Base-by-base conservation (phyloP, 2,329 filamentous ascomycete genomes). In the Apiospora aurea region DNA sequence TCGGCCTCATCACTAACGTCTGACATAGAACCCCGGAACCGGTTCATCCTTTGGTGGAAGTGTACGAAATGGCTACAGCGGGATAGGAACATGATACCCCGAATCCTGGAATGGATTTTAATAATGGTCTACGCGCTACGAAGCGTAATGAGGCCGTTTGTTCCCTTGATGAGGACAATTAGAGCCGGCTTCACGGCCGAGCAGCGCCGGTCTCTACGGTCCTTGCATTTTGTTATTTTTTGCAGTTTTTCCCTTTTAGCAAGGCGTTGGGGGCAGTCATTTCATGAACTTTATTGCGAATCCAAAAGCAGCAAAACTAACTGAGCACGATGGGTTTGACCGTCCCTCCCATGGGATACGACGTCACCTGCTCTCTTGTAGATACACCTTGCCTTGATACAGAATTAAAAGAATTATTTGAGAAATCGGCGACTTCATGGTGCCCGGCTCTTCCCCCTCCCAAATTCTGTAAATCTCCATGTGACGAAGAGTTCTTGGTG, bases 81-180 rank as follows among this genome's bases (percentile, higher is more conserved):
- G 88, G 71, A 88, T 89, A 85, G 86, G 89, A 72, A 87, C 87
- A 73, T 88, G 86, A 78, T 91, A 85, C 84, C 79, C 57, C 79
- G 75, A 73, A 75, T 69, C 67, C 74, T 47, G 74, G 72, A 69
- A 71, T 51, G 61, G 49, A 43, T 77, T 74, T 69, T 69, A 75
- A 74, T 76, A 64, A 64, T 64, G 57, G 57, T 64, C 57, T 64
- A 41, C 34, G 34, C 57, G 57, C 57, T 64, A 41, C 57, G 57
- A 64, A 41, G 57, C 57, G 57, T 64, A 64, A 64, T 41, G 57
- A 41, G 57, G 57, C 57, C 57, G 34, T 64, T 49, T 69, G 44
- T 34, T 49, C 44, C 44, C 44, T 49, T 69, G 29, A 53, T 14
- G 41, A 53, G 49, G 68, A 41, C 47, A 44, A 41, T 29, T 18